These are phyloP conservation scores for Nakazawaea populi DNA, from an alignment of 805 yeast genomes.

Conservation along the genomic window DNA sequence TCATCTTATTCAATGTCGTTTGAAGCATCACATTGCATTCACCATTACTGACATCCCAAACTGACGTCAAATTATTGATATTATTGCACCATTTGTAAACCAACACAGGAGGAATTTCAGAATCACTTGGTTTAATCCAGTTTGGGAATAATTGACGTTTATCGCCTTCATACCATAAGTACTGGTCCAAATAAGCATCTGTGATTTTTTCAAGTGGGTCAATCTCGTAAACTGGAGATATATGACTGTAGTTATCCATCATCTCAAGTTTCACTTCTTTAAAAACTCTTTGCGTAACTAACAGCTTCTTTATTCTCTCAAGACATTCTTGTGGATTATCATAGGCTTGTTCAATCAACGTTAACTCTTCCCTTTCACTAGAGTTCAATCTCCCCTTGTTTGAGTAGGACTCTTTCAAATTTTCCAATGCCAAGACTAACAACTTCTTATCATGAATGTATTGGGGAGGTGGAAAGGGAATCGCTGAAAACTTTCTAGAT, in stretches of 20 bases:
- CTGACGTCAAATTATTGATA: constrained; percentile 65
- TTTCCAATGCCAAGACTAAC: constrained; percentile 83
- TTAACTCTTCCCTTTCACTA: constrained; percentile 85
- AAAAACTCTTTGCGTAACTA: constrained; percentile 86
- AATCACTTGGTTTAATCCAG: constrained; percentile 94
- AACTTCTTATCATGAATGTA: constrained; percentile 93
- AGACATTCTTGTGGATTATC: constrained; percentile 95
- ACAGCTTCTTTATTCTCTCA: constrained; percentile 72
- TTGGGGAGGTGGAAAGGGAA: constrained; percentile 88
- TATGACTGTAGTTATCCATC: constrained; percentile 84
- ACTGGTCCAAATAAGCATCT: constrained; percentile 94
- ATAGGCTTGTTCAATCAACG: constrained; percentile 91
- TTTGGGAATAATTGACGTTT: constrained; percentile 83
- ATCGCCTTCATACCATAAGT: constrained; percentile 93
- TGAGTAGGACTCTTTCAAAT: constrained; percentile 73
- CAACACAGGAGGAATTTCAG: constrained; percentile 86
- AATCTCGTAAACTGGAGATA: constrained; percentile 79
- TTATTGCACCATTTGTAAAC: constrained; percentile 96
- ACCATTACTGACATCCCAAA: constrained; percentile 77
- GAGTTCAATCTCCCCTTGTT: constrained; percentile 76
- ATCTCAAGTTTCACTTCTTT: constrained; percentile 82
- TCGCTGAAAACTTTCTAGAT: constrained; percentile 72
- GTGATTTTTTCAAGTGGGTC: constrained; percentile 94
- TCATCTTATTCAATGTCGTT: constrained; percentile 58
- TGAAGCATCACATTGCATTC: constrained; percentile 83